Conservation (phyloP, 371 early-diverging fungal species). For the Circinella minor region DNA sequence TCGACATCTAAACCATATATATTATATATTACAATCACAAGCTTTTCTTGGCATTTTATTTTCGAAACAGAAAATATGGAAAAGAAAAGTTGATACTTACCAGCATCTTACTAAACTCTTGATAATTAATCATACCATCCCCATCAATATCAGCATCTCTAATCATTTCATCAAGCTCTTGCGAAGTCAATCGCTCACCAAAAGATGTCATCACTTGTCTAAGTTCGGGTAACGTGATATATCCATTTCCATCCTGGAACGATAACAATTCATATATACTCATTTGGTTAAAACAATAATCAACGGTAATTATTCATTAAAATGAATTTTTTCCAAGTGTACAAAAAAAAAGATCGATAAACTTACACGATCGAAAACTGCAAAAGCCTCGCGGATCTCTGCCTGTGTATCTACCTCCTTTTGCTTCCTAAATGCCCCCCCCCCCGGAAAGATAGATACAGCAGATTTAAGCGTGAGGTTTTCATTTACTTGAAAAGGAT, state of each 20-base stretch:
- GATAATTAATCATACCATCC: constrained; percentile 87
- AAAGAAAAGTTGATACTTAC: background rate
- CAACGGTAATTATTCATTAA: too few relatives aligned
- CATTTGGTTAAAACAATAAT: too few relatives aligned
- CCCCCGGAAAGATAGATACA: background rate
- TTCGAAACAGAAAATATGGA: background rate
- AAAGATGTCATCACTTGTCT: constrained; percentile 47
- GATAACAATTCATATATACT: background rate
- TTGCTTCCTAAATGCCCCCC: constrained; percentile 10
- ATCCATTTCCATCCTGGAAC: constrained; percentile 42
- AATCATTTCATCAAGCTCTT: constrained; percentile 85
- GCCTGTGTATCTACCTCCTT: constrained; percentile 39
- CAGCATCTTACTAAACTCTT: constrained; percentile 90
- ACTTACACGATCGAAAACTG: constrained; percentile 48
- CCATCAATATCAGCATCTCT: constrained; percentile 85
- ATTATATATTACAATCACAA: background rate
- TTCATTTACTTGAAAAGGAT: background rate
- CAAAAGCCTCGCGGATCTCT: constrained; percentile 53
- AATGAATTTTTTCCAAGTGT: background rate
- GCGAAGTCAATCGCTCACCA: constrained; percentile 68
- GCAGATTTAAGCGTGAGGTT: too few relatives aligned
- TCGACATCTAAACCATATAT: constrained; percentile 1
- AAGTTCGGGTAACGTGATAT: constrained; percentile 50
- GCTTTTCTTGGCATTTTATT: background rate
- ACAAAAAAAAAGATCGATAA: too few relatives aligned